These are phyloP conservation scores for Theileria equi DNA, from an alignment of 169 alveolate species.

Conservation along the genomic window DNA sequence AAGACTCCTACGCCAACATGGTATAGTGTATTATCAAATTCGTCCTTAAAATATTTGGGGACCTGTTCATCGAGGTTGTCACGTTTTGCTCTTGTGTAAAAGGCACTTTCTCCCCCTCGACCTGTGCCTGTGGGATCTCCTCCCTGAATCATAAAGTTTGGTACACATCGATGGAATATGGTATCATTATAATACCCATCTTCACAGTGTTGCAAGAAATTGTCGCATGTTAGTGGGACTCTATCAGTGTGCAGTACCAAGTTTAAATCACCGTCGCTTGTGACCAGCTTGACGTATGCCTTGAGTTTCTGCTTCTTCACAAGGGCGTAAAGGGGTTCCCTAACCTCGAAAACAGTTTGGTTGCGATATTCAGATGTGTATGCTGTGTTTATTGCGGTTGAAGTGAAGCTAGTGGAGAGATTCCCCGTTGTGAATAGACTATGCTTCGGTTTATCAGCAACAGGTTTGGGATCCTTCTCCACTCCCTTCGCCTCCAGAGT, in stretches of 20 bases:
- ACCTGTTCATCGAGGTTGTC: conserved; percentile 33
- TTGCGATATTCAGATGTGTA: conserved; percentile 54
- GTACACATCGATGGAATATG: conserved; percentile 90
- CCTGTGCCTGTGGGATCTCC: conserved; percentile 97
- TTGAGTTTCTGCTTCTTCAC: conserved; percentile 58
- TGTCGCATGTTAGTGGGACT: conserved; percentile 68
- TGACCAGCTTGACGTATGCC: conserved; percentile 63
- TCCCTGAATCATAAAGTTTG: conserved; percentile 92
- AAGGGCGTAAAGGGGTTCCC: conserved; percentile 57
- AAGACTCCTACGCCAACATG: conserved; percentile 62
- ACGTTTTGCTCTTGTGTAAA: conserved; percentile 51
- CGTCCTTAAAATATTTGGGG: conserved; percentile 58
- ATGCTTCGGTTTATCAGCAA: conserved; percentile 37
- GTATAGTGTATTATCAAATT: conserved; percentile 56
- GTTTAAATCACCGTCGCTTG: conserved; percentile 67
- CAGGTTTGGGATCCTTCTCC: not conserved
- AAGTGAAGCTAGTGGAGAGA: conserved; percentile 65
- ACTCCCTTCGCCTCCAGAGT: conserved; percentile 37
- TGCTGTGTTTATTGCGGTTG: conserved; percentile 48
- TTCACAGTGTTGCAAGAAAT: conserved; percentile 75
- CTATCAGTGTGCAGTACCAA: conserved; percentile 58
- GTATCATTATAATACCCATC: conserved; percentile 82
- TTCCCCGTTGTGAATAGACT: conserved; percentile 57
- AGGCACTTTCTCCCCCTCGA: conserved; percentile 90
- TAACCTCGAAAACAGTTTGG: conserved; percentile 61